A percentile compares a stretch with the other conserved stretches of the same genome.
Conservation (phyloP, 2,329 filamentous ascomycete genomes). For the Pseudocercospora pini-densiflorae region DNA sequence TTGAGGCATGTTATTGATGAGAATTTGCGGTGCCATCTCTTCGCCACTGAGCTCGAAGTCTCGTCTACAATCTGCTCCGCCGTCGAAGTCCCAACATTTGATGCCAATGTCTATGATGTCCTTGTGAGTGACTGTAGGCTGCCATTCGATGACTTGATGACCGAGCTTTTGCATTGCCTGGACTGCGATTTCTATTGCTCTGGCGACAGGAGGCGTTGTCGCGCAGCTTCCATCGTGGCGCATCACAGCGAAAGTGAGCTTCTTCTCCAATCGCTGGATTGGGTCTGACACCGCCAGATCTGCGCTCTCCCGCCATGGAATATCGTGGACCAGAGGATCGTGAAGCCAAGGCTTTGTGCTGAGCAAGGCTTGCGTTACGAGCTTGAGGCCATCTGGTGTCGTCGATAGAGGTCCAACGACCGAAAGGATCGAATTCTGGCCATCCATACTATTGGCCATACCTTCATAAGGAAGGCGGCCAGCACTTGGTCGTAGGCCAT, state of each 20-base stretch:
- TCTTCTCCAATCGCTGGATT: slow-evolving; percentile 28
- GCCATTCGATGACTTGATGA: slow-evolving; percentile 64
- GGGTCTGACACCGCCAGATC: slow-evolving; percentile 44
- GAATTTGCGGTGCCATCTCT: slow-evolving; percentile 50
- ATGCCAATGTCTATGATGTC: slow-evolving; percentile 42
- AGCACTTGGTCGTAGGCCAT: slow-evolving; percentile 59
- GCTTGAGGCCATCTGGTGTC: slow-evolving; percentile 57
- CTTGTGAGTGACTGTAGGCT: slow-evolving; percentile 55
- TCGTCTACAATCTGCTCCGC: slow-evolving; percentile 55
- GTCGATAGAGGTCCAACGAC: slow-evolving; percentile 67
- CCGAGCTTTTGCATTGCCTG: slow-evolving; percentile 57
- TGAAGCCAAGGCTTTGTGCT: slow-evolving; percentile 65
- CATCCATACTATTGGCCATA: slow-evolving; percentile 66
- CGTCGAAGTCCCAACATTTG: slow-evolving; percentile 52
- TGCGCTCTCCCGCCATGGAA: slow-evolving; percentile 65
- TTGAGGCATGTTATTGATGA: slow-evolving; percentile 44
- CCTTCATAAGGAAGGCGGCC: slow-evolving; percentile 57
- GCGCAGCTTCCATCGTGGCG: slow-evolving; percentile 56
- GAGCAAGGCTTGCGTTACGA: slow-evolving; percentile 63
- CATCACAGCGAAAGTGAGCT: slow-evolving; percentile 61
- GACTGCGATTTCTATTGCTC: slow-evolving; percentile 58
- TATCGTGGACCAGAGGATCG: slow-evolving; percentile 67
- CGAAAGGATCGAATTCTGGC: slow-evolving; percentile 66
- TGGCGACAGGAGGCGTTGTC: slow-evolving; percentile 61
- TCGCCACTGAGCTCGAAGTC: slow-evolving; percentile 62